phyloP scores from a whole-genome alignment of 305 asterid genomes.

The Petunia hybrid region DNA sequence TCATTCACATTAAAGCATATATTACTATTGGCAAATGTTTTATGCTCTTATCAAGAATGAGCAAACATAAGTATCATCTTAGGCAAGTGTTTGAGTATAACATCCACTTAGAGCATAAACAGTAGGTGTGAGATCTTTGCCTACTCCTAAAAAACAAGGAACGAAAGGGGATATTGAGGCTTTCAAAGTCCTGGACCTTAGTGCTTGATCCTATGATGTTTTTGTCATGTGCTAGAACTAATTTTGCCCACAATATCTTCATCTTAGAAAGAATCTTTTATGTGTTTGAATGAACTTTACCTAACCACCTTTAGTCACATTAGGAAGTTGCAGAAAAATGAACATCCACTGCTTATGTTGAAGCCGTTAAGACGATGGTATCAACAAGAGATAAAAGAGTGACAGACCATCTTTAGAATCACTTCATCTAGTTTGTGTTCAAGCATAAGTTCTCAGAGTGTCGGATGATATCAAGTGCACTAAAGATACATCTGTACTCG shows the following conservation, averaged over 20 bases:
- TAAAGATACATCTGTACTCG: background rate
- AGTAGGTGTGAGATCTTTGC: background rate
- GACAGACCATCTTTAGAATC: background rate
- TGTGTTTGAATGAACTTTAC: background rate
- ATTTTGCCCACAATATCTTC: background rate
- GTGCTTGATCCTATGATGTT: background rate
- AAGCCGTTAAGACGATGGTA: background rate
- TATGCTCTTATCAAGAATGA: background rate
- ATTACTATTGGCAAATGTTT: background rate
- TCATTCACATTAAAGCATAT: background rate
- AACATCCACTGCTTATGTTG: background rate
- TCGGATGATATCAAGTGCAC: no score
- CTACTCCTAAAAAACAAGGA: background rate
- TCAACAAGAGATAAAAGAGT: background rate
- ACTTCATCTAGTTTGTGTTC: background rate
- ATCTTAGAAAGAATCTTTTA: background rate
- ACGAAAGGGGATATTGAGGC: background rate
- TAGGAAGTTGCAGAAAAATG: slow-evolving; percentile 2
- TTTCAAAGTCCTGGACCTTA: background rate
- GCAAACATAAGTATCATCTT: background rate
- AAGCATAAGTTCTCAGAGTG: no score
- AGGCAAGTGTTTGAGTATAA: background rate
- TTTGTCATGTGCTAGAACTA: background rate
- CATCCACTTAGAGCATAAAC: background rate
- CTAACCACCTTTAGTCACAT: background rate